Percentiles rank a stretch among this genome's conserved stretches.
Conservation (phyloP, 441 rosid genomes). For the Adansonia gregorii region DNA sequence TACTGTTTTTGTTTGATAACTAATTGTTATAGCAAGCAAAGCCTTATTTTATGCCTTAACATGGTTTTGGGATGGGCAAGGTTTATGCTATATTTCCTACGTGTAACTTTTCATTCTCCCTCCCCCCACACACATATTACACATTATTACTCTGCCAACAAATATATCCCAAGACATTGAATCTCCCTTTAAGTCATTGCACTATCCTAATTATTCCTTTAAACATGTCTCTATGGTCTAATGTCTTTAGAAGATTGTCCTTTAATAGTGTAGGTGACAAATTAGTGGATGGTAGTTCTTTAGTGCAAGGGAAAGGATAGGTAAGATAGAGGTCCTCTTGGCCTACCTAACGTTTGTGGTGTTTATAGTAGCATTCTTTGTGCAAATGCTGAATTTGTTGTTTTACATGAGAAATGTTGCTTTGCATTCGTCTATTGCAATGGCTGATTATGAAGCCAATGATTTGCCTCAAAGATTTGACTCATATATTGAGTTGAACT, state of each 20-base stretch:
- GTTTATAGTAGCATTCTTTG: background rate
- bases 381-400: background rate
- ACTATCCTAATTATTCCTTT: background rate
- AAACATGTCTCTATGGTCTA: background rate
- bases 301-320: background rate
- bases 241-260: background rate
- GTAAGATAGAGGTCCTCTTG: background rate
- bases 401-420: background rate
- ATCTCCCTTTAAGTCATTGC: background rate
- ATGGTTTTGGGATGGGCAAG: conserved; percentile 3
- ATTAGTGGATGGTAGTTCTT: too few relatives aligned
- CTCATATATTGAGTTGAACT: too few relatives aligned
- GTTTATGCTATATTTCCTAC: conserved; percentile 4
- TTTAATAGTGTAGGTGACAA: background rate
- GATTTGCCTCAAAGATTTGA: background rate
- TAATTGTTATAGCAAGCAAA: background rate
- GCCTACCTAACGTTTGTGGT: too few relatives aligned
- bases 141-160: background rate
- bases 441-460: background rate
- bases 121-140: background rate
- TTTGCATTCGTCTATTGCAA: background rate
- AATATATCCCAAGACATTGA: background rate
- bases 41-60: background rate
- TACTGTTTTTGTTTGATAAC: background rate
- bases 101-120: background rate